Evolutionary conservation across 768 basidiomycete species (phyloP), one percentile per base, ranked within the genome.

Genomic region (Hortiboletus campestris): DNA sequence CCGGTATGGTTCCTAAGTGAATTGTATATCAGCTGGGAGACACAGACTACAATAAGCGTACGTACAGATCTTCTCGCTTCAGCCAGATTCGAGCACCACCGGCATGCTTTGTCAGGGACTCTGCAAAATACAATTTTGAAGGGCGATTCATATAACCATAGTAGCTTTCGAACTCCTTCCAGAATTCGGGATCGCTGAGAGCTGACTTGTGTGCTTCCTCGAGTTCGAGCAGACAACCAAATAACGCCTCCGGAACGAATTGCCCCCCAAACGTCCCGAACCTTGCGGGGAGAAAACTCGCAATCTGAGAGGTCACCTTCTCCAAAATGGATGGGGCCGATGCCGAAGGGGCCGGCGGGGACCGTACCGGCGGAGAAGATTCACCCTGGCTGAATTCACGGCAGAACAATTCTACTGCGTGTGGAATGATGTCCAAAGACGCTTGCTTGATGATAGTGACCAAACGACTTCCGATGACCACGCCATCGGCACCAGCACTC

Each of bases 181-280:
- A 89, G 72, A 99, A 98, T 64, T 80, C 80, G 0, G 94, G 94
- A 70, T 98, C 96, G 11, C 79, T 82, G 66, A 91, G 80, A 11
- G 97, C 97, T 46, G 81, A 74, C 64, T 89, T 88, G 72, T 98
- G 96, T 38, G 91, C 95, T 50, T 84, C 85, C 72, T 98, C 90
- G 32, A 99, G 79, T 75, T 99, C 95, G 19, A 83, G 76, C 40
- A 98, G 78, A 63, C 91, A 93, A 67, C 95, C 97, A 63, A 95
- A 88, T n/a, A 98, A 78, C 14, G 94, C 86, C 73, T 98, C 97
- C 1, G 97, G 94, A 6, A 98, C 97, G 74, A 94, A 99, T 64
- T 97, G 94, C 4, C 97, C 97, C 34, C 97, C 97, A 67, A 95
- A 99, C 57, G 94, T 80, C 36, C 97, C 97, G 63, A 99, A 99